Conservation (phyloP, 257 asterid species). For the Buddleja alternifolia region DNA sequence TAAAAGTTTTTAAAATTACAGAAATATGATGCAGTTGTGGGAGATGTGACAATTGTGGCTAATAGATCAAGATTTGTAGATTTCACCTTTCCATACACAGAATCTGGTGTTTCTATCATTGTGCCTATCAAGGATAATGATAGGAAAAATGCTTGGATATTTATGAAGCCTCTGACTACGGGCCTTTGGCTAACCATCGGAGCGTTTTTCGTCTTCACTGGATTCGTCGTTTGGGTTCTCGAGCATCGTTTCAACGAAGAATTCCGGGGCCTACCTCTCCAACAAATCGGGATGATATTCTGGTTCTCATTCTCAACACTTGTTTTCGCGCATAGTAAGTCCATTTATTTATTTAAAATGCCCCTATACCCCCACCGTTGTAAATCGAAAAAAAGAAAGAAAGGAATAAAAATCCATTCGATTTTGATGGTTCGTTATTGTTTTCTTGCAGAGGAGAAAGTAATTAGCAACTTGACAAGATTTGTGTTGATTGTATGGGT, state of each 20-base stretch:
- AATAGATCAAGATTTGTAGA: conserved; percentile 37
- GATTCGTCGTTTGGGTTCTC: conserved; percentile 57
- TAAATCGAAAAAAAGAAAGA: too few relatives aligned
- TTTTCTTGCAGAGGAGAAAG: conserved; percentile 64
- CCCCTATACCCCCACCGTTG: too few relatives aligned
- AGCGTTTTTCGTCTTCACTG: conserved; percentile 47
- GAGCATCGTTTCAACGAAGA: conserved; percentile 54
- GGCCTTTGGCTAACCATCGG: conserved; percentile 53
- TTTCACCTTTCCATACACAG: conserved; percentile 48
- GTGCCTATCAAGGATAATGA: conserved; percentile 40
- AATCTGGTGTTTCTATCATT: conserved; percentile 39
- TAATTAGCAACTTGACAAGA: conserved; percentile 52
- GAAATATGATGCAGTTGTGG: conserved; percentile 43
- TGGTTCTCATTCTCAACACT: conserved; percentile 63
- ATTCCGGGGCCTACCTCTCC: conserved; percentile 46
- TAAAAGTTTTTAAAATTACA: not conserved
- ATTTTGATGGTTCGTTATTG: not conserved
- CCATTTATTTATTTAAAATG: not conserved
- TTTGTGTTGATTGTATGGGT: conserved; percentile 60
- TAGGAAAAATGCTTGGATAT: conserved; percentile 53
- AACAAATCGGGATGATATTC: conserved; percentile 56
- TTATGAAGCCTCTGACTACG: conserved; percentile 51
- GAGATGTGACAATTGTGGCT: conserved; percentile 43
- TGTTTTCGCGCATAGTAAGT: conserved; percentile 62
- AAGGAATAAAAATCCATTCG: too few relatives aligned